Percentiles rank a stretch among this genome's conserved stretches.
Evolutionary conservation across 306 rosid genomes (phyloP).

Genomic region (Pachyrhizus erosus): DNA sequence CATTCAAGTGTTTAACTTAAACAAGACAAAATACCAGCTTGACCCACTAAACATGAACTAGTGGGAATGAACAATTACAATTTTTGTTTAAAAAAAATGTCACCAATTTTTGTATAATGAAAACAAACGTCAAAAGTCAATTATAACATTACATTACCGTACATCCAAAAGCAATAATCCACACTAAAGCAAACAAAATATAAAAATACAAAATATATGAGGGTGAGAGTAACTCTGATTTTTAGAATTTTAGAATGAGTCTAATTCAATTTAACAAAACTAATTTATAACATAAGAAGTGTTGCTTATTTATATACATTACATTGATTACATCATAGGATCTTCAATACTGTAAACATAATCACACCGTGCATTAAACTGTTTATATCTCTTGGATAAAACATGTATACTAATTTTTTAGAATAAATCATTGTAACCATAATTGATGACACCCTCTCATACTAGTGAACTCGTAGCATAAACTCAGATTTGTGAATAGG

Average conservation of each 20-base stretch:
- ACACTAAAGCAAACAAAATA: background rate
- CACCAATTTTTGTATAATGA: background rate
- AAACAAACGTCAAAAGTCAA: too few relatives aligned
- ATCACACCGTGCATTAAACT: too few relatives aligned
- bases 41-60: background rate
- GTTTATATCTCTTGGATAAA: background rate
- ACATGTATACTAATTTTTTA: background rate
- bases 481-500: background rate
- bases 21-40: background rate
- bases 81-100: background rate
- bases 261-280: too few relatives aligned
- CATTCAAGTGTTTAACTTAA: background rate
- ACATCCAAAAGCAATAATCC: background rate
- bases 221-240: background rate
- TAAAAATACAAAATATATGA: background rate
- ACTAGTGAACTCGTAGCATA: background rate
- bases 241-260: too few relatives aligned
- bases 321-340: too few relatives aligned
- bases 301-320: too few relatives aligned
- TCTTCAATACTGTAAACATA: too few relatives aligned
- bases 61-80: background rate
- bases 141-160: background rate
- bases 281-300: too few relatives aligned
- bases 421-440: background rate
- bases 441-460: background rate